Conservation (phyloP, 2,329 filamentous ascomycete species). For the Helicocarpus griseus region DNA sequence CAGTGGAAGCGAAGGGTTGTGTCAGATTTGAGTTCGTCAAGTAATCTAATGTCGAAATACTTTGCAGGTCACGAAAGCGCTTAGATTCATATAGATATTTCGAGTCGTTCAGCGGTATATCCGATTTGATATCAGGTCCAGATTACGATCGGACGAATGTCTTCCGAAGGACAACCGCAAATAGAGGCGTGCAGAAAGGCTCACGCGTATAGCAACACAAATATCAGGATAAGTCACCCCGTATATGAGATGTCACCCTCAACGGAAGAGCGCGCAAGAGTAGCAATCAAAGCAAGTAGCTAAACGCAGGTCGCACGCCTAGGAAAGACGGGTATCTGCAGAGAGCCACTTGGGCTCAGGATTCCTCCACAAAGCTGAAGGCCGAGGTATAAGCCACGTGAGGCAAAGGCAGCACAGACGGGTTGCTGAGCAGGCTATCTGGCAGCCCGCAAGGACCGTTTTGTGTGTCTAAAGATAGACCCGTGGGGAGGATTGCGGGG, state of each 20-base stretch:
- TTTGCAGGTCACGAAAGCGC: background rate
- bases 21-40: background rate
- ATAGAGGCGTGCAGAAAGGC: background rate
- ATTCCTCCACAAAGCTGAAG: background rate
- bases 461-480: background rate
- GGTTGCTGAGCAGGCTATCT: background rate
- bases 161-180: background rate
- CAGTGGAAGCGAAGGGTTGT: background rate
- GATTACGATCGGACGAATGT: background rate
- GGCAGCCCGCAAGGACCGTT: background rate
- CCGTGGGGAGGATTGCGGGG: background rate
- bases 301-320: background rate
- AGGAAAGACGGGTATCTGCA: constrained; percentile 1
- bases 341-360: background rate
- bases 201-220: background rate
- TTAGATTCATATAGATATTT: background rate
- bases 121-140: background rate
- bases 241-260: background rate
- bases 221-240: background rate
- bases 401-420: background rate
- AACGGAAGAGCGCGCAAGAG: background rate
- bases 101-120: background rate
- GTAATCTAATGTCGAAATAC: background rate
- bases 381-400: background rate
- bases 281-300: background rate